Base-by-base conservation (phyloP, 2,329 filamentous ascomycete genomes). In the Colletotrichum sp. region DNA sequence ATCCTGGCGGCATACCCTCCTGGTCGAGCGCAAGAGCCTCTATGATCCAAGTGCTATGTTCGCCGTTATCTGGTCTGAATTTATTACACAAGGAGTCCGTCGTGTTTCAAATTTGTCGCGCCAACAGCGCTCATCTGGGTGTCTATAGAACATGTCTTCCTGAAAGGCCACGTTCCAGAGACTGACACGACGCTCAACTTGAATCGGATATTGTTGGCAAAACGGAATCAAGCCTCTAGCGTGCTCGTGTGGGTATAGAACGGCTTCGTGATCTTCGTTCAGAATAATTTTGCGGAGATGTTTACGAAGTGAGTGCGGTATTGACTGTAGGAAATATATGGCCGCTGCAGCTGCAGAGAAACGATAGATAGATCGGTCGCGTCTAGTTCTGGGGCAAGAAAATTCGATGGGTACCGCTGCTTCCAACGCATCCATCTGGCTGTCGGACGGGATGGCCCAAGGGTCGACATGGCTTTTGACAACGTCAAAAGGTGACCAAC, bases 61-160 rank as follows among this genome's bases (percentile, higher is more conserved):
- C 27, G 16, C 29, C 1, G 11, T 33, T 21, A 34, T 21, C 18
- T 59, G 27, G 29, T 33, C 29, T 0, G 57, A 59, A 31, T 59
- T n/a, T 16, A 33, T 0, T 0, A 34, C 11, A 31, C 18, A 18
- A 8, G 57, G 29, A 13, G 57, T 34, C 16, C 16, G 15, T 13
- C 29, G 0, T 0, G 57, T 0, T n/a, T 6, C 29, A 31, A 21
- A 0, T 18, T 7, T 18, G 29, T 12, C n/a, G 8, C 0, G 18
- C 57, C n/a, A 51, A 24, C 11, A 51, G 11, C 57, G 57, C 11
- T 59, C 27, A 5, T 16, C 29, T 13, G 57, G 27, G 0, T 29
- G 0, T 9, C 7, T 0, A 31, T 59, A 34, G 16, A 18, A n/a
- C 27, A 33, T n/a, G 6, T 59, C 57, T 0, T n/a, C 27, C 16